A percentile compares a stretch with the other conserved stretches of the same genome.
phyloP scores from a whole-genome alignment of 2,329 filamentous ascomycete species.

The Fusarium pilosicola region DNA sequence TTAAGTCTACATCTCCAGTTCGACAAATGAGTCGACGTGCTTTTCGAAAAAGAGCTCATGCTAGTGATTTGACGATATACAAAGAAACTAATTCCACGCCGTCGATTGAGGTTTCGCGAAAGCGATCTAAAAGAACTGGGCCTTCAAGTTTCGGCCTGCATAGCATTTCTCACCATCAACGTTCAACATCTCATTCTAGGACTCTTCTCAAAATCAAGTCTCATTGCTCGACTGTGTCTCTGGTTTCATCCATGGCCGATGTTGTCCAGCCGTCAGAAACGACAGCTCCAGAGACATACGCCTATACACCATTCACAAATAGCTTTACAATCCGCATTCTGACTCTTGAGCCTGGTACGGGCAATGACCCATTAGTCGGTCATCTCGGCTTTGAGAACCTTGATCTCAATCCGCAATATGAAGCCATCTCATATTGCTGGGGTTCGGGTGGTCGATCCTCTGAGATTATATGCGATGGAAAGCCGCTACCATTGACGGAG shows the following conservation, averaged over 20 bases:
- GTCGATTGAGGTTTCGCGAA: neutral
- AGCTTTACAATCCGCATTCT: conserved; percentile 46
- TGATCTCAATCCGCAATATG: conserved; percentile 41
- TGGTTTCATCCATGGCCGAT: conserved; percentile 29
- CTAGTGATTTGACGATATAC: neutral
- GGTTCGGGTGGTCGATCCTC: conserved; percentile 40
- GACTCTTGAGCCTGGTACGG: conserved; percentile 45
- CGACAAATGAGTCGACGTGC: neutral
- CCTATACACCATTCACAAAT: conserved; percentile 38
- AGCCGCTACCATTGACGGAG: conserved; percentile 42
- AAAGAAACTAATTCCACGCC: neutral
- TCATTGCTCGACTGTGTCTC: conserved; percentile 8
- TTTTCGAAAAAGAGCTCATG: neutral
- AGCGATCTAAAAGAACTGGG: conserved; percentile 18
- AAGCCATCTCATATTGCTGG: conserved; percentile 52
- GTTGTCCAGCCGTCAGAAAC: neutral
- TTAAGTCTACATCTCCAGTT: neutral
- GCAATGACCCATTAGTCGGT: conserved; percentile 44
- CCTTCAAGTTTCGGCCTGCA: conserved; percentile 1
- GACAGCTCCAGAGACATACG: conserved; percentile 13
- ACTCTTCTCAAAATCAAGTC: neutral
- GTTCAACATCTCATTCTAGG: neutral
- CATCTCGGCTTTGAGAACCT: conserved; percentile 41
- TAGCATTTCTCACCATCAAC: neutral
- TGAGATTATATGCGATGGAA: conserved; percentile 39